phyloP scores from a whole-genome alignment of 1,139 yeast genomes.

The Yamadazyma sp. region DNA sequence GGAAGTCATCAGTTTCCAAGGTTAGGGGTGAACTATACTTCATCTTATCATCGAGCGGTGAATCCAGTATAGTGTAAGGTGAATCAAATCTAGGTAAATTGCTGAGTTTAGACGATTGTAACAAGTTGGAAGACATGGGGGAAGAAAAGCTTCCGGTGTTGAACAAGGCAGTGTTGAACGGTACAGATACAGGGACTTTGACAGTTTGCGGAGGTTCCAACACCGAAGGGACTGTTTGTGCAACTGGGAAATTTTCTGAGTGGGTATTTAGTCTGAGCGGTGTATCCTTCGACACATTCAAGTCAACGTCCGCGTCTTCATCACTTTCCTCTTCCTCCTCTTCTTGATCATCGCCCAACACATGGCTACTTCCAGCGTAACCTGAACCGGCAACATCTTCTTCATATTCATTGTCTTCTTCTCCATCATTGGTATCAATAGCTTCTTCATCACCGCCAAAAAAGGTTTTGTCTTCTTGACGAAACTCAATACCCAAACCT shows the following conservation, averaged over 20 bases:
- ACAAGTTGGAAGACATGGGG: conserved; percentile 19
- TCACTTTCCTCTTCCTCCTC: conserved; percentile 26
- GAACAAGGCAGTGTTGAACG: conserved; percentile 7
- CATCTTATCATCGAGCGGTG: conserved; percentile 16
- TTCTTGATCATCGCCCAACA: conserved; percentile 11
- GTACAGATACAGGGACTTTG: conserved; percentile 5
- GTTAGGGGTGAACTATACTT: conserved; percentile 16
- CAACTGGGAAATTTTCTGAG: conserved; percentile 16
- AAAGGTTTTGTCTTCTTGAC: conserved; percentile 13
- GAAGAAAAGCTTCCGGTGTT: conserved; percentile 26
- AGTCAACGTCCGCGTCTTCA: conserved; percentile 38
- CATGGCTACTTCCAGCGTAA: background rate
- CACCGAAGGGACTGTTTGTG: conserved; percentile 5
- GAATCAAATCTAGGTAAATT: conserved; percentile 26
- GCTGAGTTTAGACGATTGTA: conserved; percentile 10
- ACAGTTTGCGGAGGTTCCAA: conserved; percentile 4
- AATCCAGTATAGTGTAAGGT: conserved; percentile 27
- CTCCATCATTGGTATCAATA: background rate
- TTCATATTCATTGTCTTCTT: background rate
- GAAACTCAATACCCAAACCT: conserved; percentile 15
- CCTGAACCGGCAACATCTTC: background rate
- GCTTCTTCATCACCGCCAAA: conserved; percentile 25
- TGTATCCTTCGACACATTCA: conserved; percentile 14
- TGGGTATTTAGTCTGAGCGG: conserved; percentile 33
- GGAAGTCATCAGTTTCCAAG: conserved; percentile 15